Conservation (phyloP, 2,329 filamentous ascomycete species). For the Trichoderma oligosporum region DNA sequence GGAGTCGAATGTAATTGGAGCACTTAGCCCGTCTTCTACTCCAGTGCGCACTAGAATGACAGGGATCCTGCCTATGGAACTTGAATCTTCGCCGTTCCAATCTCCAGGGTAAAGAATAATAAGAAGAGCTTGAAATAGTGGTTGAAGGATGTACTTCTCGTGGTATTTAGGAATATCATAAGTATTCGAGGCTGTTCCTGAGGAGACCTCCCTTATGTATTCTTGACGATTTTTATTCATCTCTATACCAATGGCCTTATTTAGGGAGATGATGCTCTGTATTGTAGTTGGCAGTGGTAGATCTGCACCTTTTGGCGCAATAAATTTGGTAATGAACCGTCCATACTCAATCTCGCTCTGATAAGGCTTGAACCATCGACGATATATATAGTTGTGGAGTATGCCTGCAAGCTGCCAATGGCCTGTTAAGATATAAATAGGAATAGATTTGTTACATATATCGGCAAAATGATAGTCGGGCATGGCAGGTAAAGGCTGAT, state of each 20-base stretch:
- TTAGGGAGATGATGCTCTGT: background rate
- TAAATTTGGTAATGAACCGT: slow-evolving; percentile 16
- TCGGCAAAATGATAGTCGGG: background rate
- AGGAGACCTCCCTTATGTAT: background rate
- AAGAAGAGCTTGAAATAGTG: background rate
- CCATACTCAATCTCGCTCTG: slow-evolving; percentile 17
- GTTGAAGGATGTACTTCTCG: background rate
- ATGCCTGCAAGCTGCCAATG: background rate
- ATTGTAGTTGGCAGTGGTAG: background rate
- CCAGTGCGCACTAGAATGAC: slow-evolving; percentile 4
- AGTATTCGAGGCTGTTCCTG: too few relatives aligned
- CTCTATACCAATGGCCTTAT: background rate
- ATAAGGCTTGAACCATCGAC: slow-evolving; percentile 14
- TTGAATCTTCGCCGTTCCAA: background rate
- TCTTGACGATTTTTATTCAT: background rate
- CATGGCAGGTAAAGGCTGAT: too few relatives aligned
- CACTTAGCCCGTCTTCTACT: slow-evolving; percentile 15
- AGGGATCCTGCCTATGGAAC: background rate
- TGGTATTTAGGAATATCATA: background rate
- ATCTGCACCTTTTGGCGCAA: background rate
- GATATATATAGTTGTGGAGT: slow-evolving; percentile 17
- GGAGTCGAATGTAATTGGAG: slow-evolving; percentile 20
- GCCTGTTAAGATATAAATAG: slow-evolving; percentile 1
- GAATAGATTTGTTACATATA: slow-evolving; percentile 17
- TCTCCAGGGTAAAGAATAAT: background rate